Evolutionary conservation across 495 filamentous ascomycete species (phyloP).

Genomic region (Pyrenopolyporus hunteri): DNA sequence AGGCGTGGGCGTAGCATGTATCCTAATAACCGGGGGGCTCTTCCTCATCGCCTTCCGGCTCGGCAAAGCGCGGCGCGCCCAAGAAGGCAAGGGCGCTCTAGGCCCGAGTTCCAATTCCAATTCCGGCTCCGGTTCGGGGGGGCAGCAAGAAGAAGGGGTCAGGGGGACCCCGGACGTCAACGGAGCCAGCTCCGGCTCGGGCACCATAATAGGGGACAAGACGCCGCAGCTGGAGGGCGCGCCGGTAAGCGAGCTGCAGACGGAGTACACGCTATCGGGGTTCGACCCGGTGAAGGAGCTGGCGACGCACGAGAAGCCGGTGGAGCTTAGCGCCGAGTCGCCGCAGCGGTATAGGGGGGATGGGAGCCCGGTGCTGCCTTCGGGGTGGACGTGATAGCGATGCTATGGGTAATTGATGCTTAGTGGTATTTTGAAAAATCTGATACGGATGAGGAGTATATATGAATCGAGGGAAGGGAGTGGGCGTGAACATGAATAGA

Average conservation of each 20-base stretch:
- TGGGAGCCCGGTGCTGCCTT: constrained; percentile 4
- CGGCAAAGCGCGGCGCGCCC: neutral
- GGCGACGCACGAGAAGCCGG: constrained; percentile 25
- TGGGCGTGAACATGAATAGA: neutral
- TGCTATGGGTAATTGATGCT: neutral
- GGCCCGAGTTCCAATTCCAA: no score
- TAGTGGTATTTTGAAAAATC: neutral
- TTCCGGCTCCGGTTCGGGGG: no score
- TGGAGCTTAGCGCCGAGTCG: constrained; percentile 33
- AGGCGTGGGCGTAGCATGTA: constrained; percentile 20
- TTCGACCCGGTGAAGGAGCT: constrained; percentile 23
- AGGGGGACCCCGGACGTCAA: neutral
- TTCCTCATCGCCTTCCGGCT: constrained; percentile 34
- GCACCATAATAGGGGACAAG: neutral
- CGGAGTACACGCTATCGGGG: constrained; percentile 24
- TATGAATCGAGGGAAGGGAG: neutral
- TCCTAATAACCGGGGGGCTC: constrained; percentile 20
- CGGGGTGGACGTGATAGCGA: constrained; percentile 4
- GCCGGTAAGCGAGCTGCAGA: constrained; percentile 27
- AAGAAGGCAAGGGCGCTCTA: neutral
- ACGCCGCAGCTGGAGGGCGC: constrained; percentile 17
- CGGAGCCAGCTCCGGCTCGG: neutral
- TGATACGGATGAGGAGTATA: neutral
- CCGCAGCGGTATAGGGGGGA: neutral
- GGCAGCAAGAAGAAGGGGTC: constrained; percentile 9